Percentiles rank a stretch among this genome's conserved stretches.
phyloP scores from a whole-genome alignment of 805 yeast genomes.

The Wickerhamomyces canadensis region DNA sequence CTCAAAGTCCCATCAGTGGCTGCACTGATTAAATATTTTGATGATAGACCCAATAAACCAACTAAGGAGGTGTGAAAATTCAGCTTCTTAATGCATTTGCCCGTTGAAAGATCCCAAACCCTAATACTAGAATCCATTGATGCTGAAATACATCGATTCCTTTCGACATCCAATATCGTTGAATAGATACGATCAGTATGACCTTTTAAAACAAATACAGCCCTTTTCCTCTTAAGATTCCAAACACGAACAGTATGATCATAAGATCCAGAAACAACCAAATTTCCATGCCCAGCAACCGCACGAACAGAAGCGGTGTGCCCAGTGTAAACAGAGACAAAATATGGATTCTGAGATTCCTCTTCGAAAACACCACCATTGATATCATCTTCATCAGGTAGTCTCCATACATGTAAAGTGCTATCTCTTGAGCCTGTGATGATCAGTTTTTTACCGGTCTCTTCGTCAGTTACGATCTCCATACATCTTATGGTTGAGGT shows the following conservation, averaged over 20 bases:
- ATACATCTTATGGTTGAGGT: slow-evolving; percentile 90
- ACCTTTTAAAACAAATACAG: slow-evolving; percentile 70
- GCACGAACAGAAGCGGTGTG: slow-evolving; percentile 82
- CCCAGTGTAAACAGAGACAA: slow-evolving; percentile 65
- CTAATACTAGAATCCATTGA: slow-evolving; percentile 85
- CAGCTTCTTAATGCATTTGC: slow-evolving; percentile 60
- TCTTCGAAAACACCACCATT: slow-evolving; percentile 28
- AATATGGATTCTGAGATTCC: slow-evolving; percentile 46
- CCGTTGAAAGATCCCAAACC: slow-evolving; percentile 84
- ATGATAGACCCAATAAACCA: slow-evolving; percentile 75
- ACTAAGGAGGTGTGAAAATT: slow-evolving; percentile 90
- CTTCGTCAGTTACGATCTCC: slow-evolving; percentile 70
- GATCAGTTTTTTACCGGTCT: slow-evolving; percentile 61
- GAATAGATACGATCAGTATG: slow-evolving; percentile 86
- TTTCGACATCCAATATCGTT: slow-evolving; percentile 72
- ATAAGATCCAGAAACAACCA: slow-evolving; percentile 84
- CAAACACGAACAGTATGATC: slow-evolving; percentile 89
- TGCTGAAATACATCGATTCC: slow-evolving; percentile 83
- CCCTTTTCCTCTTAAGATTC: slow-evolving; percentile 73
- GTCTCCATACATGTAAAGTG: slow-evolving; percentile 75
- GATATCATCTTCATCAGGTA: slow-evolving; percentile 45
- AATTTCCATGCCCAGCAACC: slow-evolving; percentile 78
- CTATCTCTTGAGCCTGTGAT: slow-evolving; percentile 88
- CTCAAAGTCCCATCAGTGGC: slow-evolving; percentile 93
- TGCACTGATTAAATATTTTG: slow-evolving; percentile 78